Evolutionary conservation across 2,329 filamentous ascomycete species (phyloP), one percentile per base, ranked within the genome.

Genomic region (Bipolaris bicolor): DNA sequence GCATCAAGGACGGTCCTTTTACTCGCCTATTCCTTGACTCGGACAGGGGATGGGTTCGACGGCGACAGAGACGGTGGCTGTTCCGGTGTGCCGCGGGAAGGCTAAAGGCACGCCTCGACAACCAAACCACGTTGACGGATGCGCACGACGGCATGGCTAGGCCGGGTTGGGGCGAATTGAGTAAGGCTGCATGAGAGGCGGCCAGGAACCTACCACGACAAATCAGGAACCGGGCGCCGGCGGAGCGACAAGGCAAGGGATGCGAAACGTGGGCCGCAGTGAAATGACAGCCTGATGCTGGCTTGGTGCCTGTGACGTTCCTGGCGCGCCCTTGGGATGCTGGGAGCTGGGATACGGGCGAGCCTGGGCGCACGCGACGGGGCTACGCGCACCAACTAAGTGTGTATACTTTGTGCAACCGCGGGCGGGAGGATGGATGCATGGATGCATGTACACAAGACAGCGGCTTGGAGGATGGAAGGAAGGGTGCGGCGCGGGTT

Each of bases 161-260:
- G 52, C 48, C 31, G 49, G 49, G 49, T 56, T 51, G 52, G 16
- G 58, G 62, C 62, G 59, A 66, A 65, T 62, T 56, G 63, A 64
- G 64, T 67, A 67, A 70, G 70, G 71, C 69, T 73, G 70, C 66
- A 71, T 65, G 62, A 62, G 50, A 53, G 49, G 60, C 55, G 49
- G 55, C 64, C 71, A 73, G 69, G 70, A 69, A 74, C 71, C 63
- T 67, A 61, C 50, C 58, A 64, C 64, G 59, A 63, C 64, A 60
- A 63, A 64, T 63, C 60, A 63, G 57, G 57, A 54, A 65, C 64
- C 60, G 66, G 65, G 49, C 51, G 63, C 51, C 55, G 59, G 49
- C 61, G 63, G 55, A 57, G 62, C 62, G 52, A 56, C 47, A 46
- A 52, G 57, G 52, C 61, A 62, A 66, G 62, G 63, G 62, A 29